Percentiles rank a stretch among this genome's conserved stretches.
These are phyloP conservation scores for Plasmodium blacklocki DNA, from an alignment of 169 alveolate species.

Conservation along the genomic window DNA sequence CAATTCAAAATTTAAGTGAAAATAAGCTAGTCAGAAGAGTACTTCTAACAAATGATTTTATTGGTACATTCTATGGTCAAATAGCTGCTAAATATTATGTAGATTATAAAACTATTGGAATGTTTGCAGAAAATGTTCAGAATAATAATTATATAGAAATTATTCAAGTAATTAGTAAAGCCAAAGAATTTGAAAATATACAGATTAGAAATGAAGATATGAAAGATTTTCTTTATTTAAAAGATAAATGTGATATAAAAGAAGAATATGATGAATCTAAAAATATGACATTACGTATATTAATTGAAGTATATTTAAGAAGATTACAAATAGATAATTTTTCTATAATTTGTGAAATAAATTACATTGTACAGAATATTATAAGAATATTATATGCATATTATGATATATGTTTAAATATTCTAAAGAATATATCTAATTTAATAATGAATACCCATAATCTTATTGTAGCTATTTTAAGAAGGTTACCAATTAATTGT, in stretches of 20 bases:
- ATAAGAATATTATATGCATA: slow-evolving; percentile 95
- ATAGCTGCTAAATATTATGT: slow-evolving; percentile 91
- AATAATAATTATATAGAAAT: slow-evolving; percentile 49
- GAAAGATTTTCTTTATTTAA: slow-evolving; percentile 57
- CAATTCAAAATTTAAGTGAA: slow-evolving; percentile 81
- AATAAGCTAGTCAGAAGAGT: slow-evolving; percentile 80
- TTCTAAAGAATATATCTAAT: slow-evolving; percentile 84
- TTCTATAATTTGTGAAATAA: slow-evolving; percentile 94
- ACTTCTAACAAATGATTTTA: slow-evolving; percentile 80
- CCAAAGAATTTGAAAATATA: slow-evolving; percentile 74
- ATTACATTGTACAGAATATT: slow-evolving; percentile 93
- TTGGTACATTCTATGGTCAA: slow-evolving; percentile 90
- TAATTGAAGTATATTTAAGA: slow-evolving; percentile 91
- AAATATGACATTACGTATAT: slow-evolving; percentile 78
- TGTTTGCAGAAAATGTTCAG: slow-evolving; percentile 49
- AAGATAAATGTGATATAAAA: slow-evolving; percentile 47
- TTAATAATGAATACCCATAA: slow-evolving; percentile 87
- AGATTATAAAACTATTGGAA: slow-evolving; percentile 87
- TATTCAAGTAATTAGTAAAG: slow-evolving; percentile 61
- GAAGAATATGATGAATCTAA: slow-evolving; percentile 63
- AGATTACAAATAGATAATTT: slow-evolving; percentile 89
- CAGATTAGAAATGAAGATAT: slow-evolving; percentile 72
- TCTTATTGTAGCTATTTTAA: slow-evolving; percentile 43
- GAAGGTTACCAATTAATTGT: slow-evolving; percentile 42
- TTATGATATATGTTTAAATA: slow-evolving; percentile 92